Base-by-base conservation (phyloP, 2,329 filamentous ascomycete species). In the Aaosphaeria arxii region DNA sequence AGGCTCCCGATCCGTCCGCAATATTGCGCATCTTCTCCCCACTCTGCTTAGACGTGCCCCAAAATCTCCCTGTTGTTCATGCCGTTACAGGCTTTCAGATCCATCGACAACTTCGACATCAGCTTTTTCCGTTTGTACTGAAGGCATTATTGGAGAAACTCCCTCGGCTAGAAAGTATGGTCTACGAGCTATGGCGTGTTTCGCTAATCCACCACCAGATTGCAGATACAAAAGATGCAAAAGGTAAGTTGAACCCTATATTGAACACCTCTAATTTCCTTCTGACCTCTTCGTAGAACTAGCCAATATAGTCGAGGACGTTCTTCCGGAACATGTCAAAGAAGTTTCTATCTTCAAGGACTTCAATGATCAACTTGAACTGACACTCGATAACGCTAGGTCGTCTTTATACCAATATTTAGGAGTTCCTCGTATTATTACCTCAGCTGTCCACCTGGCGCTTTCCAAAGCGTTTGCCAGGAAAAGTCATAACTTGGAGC, bases 341-440 rank as follows among this genome's bases (percentile, higher is more conserved):
- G 53, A 46, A 56, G 44, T 56, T 51, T 54, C 54, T 46, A 52
- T 54, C 52, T 56, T 56, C 48, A 54, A 53, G 50, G 52, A 54
- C 50, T 56, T 48, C 50, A 54, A 55, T 45, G 48, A 46, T 47
- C 52, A 56, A 51, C 54, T 55, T 53, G 44, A 45, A 54, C 42
- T 50, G 48, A 47, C 48, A 52, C 47, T 54, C 44, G 49, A 52
- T 42, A 54, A 56, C 49, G 42, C 45, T 47, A 52, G 43, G 45
- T 48, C 53, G 48, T 43, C 49, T 51, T 44, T 53, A 51, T 42
- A 40, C 40, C 45, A 29, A 52, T 32, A 52, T 48, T 46, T 54
- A 35, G 49, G 51, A 56, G 46, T 42, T 49, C 17, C 17, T 24
- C 17, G 17, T 24, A 24, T 24, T 24, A 2, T 2, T 24, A 47